Base-by-base conservation (phyloP, 192 early-diverging fungal genomes). In the Umbelopsis sp. region DNA sequence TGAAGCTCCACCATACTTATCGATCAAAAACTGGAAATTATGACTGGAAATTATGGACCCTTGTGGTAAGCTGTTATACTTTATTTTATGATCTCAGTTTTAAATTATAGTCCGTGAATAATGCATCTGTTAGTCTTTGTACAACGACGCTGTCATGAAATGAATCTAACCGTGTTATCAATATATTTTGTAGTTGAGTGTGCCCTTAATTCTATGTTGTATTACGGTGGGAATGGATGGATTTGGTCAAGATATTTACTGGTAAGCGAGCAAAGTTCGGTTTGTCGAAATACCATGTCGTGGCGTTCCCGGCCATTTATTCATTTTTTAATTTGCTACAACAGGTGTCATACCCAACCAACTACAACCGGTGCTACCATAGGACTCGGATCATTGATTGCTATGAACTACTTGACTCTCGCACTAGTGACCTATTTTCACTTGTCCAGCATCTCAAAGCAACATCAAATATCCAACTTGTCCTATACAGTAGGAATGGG, bases 311-410 rank as follows among this genome's bases (percentile, higher is more conserved):
- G 12, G 38, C 2, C 0, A 11, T 41, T 41, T 41, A 41, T 41
- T 41, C 10, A 26, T 12, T 53, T 6, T 53, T 53, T 10, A 26
- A 22, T 22, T 26, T 22, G 22, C 26, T n/a, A n/a, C 51, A 26
- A 53, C 52, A 62, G 56, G 56, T 62, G 56, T n/a, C 56, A 62
- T 62, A 26, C 26, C 26, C 56, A 62, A 32, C 56, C 56, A 20
- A 62, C 56, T 8, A 62, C 56, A 32, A 62, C 56, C 29, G 56
- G 56, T 62, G 56, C 56, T 16, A 62, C 56, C 56, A 34, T 62
- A 26, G 56, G 56, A 62, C 56, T 62, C 26, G 56, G 25, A 12
- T 34, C 56, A 8, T 31, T 62, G 56, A 62, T 62, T 34, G 56
- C 56, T 1, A 62, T 62, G 29, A 62, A 62, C 31, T 62, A 62